Evolutionary conservation across 192 early-diverging fungal species (phyloP).

Genomic region (Endogone sp.): DNA sequence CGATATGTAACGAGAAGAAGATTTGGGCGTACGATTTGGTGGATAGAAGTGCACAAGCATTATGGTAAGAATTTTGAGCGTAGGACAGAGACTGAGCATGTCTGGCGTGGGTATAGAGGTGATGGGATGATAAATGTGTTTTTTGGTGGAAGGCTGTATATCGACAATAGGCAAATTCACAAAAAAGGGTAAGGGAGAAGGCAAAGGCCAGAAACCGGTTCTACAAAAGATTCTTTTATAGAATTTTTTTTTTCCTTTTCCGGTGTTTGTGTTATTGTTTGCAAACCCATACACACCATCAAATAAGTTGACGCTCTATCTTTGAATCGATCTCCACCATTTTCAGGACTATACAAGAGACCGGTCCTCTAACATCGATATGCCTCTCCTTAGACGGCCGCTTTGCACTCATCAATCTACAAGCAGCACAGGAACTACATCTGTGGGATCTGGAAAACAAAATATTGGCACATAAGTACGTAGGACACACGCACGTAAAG

Average conservation of each 20-base stretch:
- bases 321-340: not conserved
- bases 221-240: too few relatives aligned
- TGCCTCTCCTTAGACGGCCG: constrained; percentile 56
- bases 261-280: too few relatives aligned
- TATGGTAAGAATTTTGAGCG: constrained; percentile 14
- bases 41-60: constrained; percentile 36
- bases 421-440: constrained; percentile 70
- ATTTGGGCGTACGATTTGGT: constrained; percentile 62
- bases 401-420: constrained; percentile 58
- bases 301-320: not conserved
- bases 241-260: too few relatives aligned
- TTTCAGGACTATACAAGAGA: constrained; percentile 39
- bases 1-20: constrained; percentile 58
- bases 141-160: not conserved
- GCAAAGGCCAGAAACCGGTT: too few relatives aligned
- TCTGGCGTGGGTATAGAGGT: too few relatives aligned
- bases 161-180: too few relatives aligned
- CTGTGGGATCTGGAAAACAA: constrained; percentile 80
- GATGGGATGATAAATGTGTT: too few relatives aligned
- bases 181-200: too few relatives aligned
- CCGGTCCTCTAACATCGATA: constrained; percentile 63
- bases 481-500: constrained; percentile 78
- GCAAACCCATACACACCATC: not conserved
- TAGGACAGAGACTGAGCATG: too few relatives aligned
- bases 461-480: constrained; percentile 68